Conservation (phyloP, 1,284 basidiomycete species). For the Moesziomyces globuligerus region DNA sequence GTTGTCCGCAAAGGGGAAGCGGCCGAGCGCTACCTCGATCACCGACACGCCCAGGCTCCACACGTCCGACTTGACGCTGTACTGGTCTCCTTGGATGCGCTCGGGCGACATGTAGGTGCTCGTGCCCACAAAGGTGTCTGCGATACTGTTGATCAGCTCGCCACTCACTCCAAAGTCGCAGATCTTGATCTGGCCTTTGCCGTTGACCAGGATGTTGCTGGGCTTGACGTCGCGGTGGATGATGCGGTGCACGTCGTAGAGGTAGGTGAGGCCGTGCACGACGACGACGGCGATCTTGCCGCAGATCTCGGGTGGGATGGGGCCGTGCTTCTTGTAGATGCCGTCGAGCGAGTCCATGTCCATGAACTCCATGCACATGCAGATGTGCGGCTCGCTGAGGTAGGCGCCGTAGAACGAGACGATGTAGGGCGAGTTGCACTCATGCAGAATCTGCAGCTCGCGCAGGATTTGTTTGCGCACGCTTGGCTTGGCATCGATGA, state of each 20-base stretch:
- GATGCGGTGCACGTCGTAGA: slow-evolving; percentile 99
- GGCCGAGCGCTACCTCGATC: slow-evolving; percentile 91
- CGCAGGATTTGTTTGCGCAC: slow-evolving; percentile 98
- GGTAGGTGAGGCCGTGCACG: slow-evolving; percentile 91
- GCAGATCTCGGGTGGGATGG: slow-evolving; percentile 88
- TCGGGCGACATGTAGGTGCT: slow-evolving; percentile 99
- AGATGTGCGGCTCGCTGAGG: slow-evolving; percentile 94
- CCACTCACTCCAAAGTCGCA: slow-evolving; percentile 99
- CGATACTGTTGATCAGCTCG: slow-evolving; percentile 97
- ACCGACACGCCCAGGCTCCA: slow-evolving; percentile 96
- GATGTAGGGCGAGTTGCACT: slow-evolving; percentile 91
- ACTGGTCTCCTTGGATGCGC: slow-evolving; percentile 96
- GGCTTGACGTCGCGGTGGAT: slow-evolving; percentile 99
- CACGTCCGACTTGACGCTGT: slow-evolving; percentile 96
- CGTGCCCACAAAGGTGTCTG: slow-evolving; percentile 98
- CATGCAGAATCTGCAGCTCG: slow-evolving; percentile 98
- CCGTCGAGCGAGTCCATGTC: slow-evolving; percentile 80
- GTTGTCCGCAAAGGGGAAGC: slow-evolving; percentile 79
- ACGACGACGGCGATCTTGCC: slow-evolving; percentile 90
- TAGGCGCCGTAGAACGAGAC: slow-evolving; percentile 97
- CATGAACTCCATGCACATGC: slow-evolving; percentile 98
- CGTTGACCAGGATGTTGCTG: slow-evolving; percentile 95
- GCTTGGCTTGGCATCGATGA: slow-evolving; percentile 95
- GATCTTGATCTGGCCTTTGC: slow-evolving; percentile 93
- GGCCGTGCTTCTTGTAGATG: slow-evolving; percentile 91